Evolutionary conservation across 495 filamentous ascomycete genomes (phyloP).

Genomic region (Aspergillus leporis): DNA sequence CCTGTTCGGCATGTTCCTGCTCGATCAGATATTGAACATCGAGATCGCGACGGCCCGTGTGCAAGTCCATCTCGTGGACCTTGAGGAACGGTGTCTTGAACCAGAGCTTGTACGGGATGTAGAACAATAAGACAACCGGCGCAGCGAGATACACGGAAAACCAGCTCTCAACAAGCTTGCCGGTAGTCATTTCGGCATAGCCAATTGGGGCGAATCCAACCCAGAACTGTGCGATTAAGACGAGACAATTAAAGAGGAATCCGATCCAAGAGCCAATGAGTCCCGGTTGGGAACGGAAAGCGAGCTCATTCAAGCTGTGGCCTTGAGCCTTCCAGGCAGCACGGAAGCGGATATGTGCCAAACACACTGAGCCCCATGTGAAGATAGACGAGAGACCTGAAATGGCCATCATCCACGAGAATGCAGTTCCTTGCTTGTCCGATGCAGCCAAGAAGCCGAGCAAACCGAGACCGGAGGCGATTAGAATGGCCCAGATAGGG

Average conservation of each 20-base stretch:
- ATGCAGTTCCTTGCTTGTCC: conserved; percentile 59
- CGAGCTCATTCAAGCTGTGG: conserved; percentile 70
- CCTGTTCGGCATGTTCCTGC: conserved; percentile 72
- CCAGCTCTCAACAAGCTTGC: conserved; percentile 58
- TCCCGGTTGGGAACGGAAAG: conserved; percentile 79
- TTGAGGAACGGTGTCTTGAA: conserved; percentile 68
- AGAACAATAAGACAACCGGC: conserved; percentile 76
- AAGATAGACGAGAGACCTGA: conserved; percentile 88
- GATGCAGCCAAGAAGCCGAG: conserved; percentile 79
- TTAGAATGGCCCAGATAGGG: conserved; percentile 69
- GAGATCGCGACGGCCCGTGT: conserved; percentile 85
- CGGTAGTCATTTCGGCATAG: conserved; percentile 41
- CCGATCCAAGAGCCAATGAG: conserved; percentile 83
- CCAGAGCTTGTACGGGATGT: conserved; percentile 76
- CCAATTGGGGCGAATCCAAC: conserved; percentile 79
- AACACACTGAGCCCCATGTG: conserved; percentile 90
- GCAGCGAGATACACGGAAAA: conserved; percentile 80
- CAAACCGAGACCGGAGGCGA: conserved; percentile 71
- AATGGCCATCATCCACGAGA: conserved; percentile 87
- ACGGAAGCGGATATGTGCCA: conserved; percentile 91
- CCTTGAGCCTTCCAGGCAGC: conserved; percentile 70
- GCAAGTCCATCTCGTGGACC: conserved; percentile 74
- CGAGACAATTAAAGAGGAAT: conserved; percentile 71
- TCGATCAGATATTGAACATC: conserved; percentile 73
- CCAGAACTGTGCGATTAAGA: conserved; percentile 96